These are phyloP conservation scores for Trichocomaceae sp. DNA, from an alignment of 2,329 filamentous ascomycete species.

Conservation along the genomic window DNA sequence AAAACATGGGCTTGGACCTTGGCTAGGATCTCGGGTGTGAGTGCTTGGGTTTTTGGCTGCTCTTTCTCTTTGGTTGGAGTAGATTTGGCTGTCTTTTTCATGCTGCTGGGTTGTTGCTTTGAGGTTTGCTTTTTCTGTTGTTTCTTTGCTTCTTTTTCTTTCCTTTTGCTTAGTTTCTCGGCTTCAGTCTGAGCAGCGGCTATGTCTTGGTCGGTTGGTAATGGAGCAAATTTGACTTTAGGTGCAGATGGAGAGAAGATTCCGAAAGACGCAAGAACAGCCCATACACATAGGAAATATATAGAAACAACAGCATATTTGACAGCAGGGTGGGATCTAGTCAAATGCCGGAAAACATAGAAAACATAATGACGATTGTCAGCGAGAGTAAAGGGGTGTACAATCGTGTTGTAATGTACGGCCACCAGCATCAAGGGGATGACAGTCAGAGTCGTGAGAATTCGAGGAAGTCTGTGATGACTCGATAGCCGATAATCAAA, in stretches of 20 bases:
- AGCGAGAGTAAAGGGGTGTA: constrained; percentile 91
- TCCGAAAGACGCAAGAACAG: constrained; percentile 59
- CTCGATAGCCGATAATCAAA: constrained; percentile 29
- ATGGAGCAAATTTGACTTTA: background rate
- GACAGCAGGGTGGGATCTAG: constrained; percentile 57
- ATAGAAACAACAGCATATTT: constrained; percentile 62
- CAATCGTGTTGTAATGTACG: constrained; percentile 79
- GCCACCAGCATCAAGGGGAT: constrained; percentile 40
- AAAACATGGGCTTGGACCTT: constrained; percentile 25
- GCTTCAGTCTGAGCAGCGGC: constrained; percentile 13
- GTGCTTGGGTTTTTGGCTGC: constrained; percentile 16
- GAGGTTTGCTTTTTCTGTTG: constrained; percentile 20
- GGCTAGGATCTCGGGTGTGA: constrained; percentile 24
- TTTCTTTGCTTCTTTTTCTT: constrained; percentile 18
- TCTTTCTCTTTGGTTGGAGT: constrained; percentile 12
- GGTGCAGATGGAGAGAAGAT: constrained; percentile 25
- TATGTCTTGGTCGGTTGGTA: constrained; percentile 15
- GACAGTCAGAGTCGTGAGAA: constrained; percentile 30
- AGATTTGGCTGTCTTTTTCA: constrained; percentile 16
- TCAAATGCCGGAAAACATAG: constrained; percentile 82
- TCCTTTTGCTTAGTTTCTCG: constrained; percentile 17
- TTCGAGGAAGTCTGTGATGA: constrained; percentile 34
- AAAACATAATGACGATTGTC: constrained; percentile 98
- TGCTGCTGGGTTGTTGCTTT: constrained; percentile 17
- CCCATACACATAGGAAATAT: constrained; percentile 66